Percentiles rank a stretch among this genome's conserved stretches.
These are phyloP conservation scores for Verticillium klebahnii DNA, from an alignment of 2,329 filamentous ascomycete species.

Conservation along the genomic window DNA sequence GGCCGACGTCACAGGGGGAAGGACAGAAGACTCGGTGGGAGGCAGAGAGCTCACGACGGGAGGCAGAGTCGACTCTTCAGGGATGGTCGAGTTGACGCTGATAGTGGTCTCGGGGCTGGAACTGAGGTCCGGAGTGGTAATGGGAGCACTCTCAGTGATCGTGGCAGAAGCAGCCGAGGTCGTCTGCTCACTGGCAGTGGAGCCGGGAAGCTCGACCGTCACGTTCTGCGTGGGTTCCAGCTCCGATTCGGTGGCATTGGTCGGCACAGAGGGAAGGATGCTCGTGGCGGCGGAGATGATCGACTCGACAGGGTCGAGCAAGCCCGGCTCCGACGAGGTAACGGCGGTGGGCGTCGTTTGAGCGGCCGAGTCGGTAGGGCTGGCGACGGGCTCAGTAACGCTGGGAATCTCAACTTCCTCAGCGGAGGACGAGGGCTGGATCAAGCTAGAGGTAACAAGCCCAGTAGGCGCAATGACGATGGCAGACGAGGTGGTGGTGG, in stretches of 20 bases:
- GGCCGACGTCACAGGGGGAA: background rate
- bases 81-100: constrained; percentile 6
- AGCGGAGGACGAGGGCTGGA: constrained; percentile 7
- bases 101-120: constrained; percentile 2
- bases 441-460: constrained; percentile 18
- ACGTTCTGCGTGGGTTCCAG: background rate
- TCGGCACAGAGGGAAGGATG: background rate
- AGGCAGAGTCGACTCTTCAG: constrained; percentile 3
- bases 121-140: background rate
- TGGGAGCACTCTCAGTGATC: background rate
- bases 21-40: constrained; percentile 2
- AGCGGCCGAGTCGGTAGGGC: constrained; percentile 6
- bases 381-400: constrained; percentile 7
- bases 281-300: background rate
- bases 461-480: constrained; percentile 27
- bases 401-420: constrained; percentile 1
- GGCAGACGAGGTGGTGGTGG: constrained; percentile 12
- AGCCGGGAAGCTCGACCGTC: constrained; percentile 8
- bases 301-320: constrained; percentile 6
- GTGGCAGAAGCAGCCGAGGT: background rate
- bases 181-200: background rate
- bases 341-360: constrained; percentile 5
- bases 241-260: background rate
- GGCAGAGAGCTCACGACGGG: constrained; percentile 7
- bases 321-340: background rate